Base-by-base conservation (phyloP, 108 stramenopile genomes). In the Nitzschia sp. region DNA sequence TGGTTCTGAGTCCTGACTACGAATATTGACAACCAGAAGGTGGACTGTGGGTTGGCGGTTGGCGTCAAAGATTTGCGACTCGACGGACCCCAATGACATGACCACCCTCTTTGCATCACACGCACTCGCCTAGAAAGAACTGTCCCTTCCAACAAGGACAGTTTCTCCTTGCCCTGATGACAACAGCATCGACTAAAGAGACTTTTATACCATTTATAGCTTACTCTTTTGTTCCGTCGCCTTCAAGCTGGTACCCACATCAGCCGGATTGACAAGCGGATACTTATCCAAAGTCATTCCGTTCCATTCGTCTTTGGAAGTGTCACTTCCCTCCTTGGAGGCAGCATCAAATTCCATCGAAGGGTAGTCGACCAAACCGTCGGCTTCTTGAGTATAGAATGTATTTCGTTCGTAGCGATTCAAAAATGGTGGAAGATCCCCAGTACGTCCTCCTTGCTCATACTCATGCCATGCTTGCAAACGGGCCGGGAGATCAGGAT, bases 401-500 rank as follows among this genome's bases (percentile, higher is more conserved):
- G 46, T 48, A 3, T 48, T 15, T 48, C 46, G 14, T 15, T 48
- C 46, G 17, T 48, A 48, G 3, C 46, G 46, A 17, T 48, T 48
- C 46, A 48, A 48, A 15, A 48, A 17, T 15, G 46, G 46, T 6
- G 46, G 46, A 5, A 17, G n/a, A 2, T 48, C 17, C 17, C 46
- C 46, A 15, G 46, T 48, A 3, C 46, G 46, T 5, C 46, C 46
- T 5, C 46, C n/a, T 15, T 15, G n/a, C 46, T 48, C 46, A 17
- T 48, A 48, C 17, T 48, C 46, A 48, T 48, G 46, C 46, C 46
- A 48, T 15, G 46, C 46, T 17, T 48, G 46, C 17, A 48, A 17
- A 48, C 46, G 46, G 17, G 46, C 46, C 6, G 46, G 46, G n/a
- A 48, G 71, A 69, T 94, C 93, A 9, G 93, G 93, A 61, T 91